phyloP scores from a whole-genome alignment of 1,284 basidiomycete genomes.

The Coniferiporia weirii region DNA sequence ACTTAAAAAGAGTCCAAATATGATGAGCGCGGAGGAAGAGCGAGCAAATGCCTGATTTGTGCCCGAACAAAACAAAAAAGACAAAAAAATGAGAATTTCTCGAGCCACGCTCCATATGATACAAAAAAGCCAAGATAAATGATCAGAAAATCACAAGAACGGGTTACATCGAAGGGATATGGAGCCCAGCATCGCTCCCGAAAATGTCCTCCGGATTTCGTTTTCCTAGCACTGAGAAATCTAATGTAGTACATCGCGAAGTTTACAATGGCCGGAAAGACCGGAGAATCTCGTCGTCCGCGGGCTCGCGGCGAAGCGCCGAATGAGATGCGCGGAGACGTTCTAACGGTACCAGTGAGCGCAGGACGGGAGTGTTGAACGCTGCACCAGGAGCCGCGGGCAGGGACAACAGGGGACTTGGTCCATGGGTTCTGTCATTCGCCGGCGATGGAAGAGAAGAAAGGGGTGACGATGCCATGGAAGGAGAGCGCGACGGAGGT shows the following conservation, averaged over 20 bases:
- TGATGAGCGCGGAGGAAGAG: too few species aligned
- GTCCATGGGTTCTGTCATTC: not conserved
- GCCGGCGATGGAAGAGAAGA: conserved; percentile 17
- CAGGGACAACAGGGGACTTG: not conserved
- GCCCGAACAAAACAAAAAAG: too few species aligned
- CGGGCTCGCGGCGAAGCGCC: conserved; percentile 15
- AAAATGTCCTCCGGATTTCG: not conserved
- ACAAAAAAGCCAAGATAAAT: too few species aligned
- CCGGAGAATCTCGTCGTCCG: conserved; percentile 18
- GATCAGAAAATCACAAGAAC: too few species aligned
- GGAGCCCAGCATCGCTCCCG: too few species aligned
- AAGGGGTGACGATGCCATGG: conserved; percentile 13
- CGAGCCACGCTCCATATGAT: too few species aligned
- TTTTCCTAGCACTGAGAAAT: conserved; percentile 1
- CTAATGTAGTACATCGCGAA: not conserved
- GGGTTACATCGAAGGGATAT: too few species aligned
- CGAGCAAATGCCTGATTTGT: too few species aligned
- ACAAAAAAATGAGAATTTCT: too few species aligned
- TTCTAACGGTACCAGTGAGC: conserved; percentile 15
- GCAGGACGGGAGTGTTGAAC: not conserved
- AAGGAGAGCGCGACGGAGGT: conserved; percentile 11
- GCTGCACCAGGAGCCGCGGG: conserved; percentile 1
- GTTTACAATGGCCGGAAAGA: conserved; percentile 14
- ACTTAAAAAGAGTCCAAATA: not conserved
- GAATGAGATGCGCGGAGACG: conserved; percentile 7